phyloP scores from a whole-genome alignment of 139 green algal genomes.

The Protoeuglena noctilucae region DNA sequence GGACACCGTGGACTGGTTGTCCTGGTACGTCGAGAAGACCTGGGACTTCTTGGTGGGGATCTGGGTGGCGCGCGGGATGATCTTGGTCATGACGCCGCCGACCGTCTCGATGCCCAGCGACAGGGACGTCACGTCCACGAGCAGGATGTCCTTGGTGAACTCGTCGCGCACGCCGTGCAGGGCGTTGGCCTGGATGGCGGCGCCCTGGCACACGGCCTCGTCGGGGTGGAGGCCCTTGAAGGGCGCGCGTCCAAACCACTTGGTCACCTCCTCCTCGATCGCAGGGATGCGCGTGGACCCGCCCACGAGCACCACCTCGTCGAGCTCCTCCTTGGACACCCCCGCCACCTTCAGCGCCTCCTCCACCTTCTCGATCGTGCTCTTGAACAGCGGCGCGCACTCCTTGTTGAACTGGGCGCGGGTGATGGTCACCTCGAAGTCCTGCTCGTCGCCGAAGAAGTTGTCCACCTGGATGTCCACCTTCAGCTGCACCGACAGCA shows the following conservation, averaged over 20 bases:
- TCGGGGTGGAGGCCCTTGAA: conserved; percentile 50
- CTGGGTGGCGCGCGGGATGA: conserved; percentile 78
- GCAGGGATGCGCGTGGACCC: conserved; percentile 45
- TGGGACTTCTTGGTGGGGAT: conserved; percentile 97
- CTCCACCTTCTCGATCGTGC: conserved; percentile 2
- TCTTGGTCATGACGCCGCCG: conserved; percentile 83
- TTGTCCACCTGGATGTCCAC: conserved; percentile 94
- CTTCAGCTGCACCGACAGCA: conserved; percentile 84
- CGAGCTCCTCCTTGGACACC: conserved; percentile 65
- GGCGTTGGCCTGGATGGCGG: conserved; percentile 42
- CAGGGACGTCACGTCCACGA: conserved; percentile 74
- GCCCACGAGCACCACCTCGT: conserved; percentile 50
- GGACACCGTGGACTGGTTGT: conserved; percentile 81
- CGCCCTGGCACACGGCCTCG: conserved; percentile 41
- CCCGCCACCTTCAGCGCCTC: conserved; percentile 86
- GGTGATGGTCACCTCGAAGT: conserved; percentile 93
- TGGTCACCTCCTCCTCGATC: conserved; percentile 34
- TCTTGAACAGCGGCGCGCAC: neutral
- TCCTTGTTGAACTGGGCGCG: conserved; percentile 82
- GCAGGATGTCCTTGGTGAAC: conserved; percentile 35
- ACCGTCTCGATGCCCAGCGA: conserved; percentile 86
- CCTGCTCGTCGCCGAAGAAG: conserved; percentile 80
- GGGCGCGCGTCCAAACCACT: conserved; percentile 44
- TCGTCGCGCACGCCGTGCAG: conserved; percentile 18
- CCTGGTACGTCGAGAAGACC: conserved; percentile 97